Evolutionary conservation across 2,329 filamentous ascomycete genomes (phyloP).

Genomic region (Penicillium verrucosum): DNA sequence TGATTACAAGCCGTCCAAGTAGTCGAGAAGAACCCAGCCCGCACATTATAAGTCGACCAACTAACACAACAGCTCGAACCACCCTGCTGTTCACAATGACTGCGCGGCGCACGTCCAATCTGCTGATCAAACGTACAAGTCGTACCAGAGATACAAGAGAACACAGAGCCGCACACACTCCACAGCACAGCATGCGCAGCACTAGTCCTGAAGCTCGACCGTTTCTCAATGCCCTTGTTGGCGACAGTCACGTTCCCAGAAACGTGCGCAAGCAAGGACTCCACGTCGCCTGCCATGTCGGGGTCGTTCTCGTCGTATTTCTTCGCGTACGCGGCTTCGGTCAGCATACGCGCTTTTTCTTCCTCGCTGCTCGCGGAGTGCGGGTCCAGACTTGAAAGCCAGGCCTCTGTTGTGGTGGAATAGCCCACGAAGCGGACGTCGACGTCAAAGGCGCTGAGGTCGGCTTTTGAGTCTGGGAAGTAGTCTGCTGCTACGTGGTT

Average conservation of each 20-base stretch:
- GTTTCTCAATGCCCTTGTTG: not conserved
- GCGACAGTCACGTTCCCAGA: not conserved
- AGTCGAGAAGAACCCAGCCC: not conserved
- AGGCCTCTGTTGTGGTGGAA: not conserved
- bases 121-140: not conserved
- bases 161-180: not conserved
- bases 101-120: not conserved
- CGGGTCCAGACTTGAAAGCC: not conserved
- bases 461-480: not conserved
- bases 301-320: not conserved
- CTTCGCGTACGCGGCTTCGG: not conserved
- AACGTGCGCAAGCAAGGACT: not conserved
- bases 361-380: not conserved
- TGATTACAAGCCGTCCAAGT: conserved; percentile 1
- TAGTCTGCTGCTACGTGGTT: conserved; percentile 1
- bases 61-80: not conserved
- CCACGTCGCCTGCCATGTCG: not conserved
- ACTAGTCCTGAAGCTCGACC: not conserved
- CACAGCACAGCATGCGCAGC: not conserved
- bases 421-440: not conserved
- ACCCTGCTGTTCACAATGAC: not conserved
- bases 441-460: conserved; percentile 2
- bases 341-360: not conserved
- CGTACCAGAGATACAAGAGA: not conserved
- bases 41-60: conserved; percentile 1